Evolutionary conservation across 2,329 filamentous ascomycete genomes (phyloP), one percentile per base, ranked within the genome.

Genomic region (Huntiella omanensis): DNA sequence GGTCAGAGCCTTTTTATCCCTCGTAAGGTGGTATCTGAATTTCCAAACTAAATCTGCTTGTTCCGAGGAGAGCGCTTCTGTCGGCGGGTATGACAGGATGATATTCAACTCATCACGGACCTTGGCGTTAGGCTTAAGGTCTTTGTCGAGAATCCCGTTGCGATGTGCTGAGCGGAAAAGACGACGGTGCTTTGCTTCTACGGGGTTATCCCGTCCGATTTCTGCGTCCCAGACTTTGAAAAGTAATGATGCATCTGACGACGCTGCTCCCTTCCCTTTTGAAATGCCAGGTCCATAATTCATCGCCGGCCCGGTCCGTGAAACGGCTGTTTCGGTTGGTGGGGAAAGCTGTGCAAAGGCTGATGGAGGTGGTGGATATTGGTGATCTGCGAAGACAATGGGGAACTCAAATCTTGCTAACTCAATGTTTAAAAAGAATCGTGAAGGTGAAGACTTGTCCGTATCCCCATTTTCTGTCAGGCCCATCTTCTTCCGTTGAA

Each of bases 1-100:
- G 33, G 88, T 98, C 49, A 96, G 68, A 2, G 88, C 83, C 55
- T 81, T 70, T 61, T 98, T 98, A 59, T 98, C 87, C 48, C 86
- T 73, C 1, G 87, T 91, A 16, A 98, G 64, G 59, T 95, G 88
- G 60, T 96, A 93, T 49, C 91, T 74, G 64, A 96, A 98, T 55
- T 92, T 91, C 92, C 92, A 98, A 15, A 98, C 77, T 44, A 95
- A 70, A 60, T 98, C 91, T 57, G 93, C 92, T 60, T 98, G 91
- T 58, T 95, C 87, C 0, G 85, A 75, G 1, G 77, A 85, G 17
- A 98, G 68, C 41, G 83, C 74, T 52, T 95, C 86, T 0, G 88
- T 94, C 3, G 91, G 91, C 5, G 88, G 86, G 56, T 95, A 95
- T 2, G 82, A 80, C 66, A 96, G 78, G 53, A 98, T 87, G 39